Base-by-base conservation (phyloP, 257 asterid genomes). In the Petrea volubilis region DNA sequence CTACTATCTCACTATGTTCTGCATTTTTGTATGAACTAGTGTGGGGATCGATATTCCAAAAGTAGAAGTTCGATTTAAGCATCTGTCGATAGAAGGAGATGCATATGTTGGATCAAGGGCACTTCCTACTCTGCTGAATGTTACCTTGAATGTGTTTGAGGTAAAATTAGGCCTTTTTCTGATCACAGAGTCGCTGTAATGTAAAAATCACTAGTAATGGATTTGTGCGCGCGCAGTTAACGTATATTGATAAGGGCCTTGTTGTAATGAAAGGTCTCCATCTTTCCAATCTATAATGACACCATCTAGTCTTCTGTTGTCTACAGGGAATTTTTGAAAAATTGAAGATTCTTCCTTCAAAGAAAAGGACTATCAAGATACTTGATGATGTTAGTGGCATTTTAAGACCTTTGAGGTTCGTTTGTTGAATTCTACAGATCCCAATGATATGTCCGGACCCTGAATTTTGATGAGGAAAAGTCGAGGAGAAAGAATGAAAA, bases 81-180 rank as follows among this genome's bases (percentile, higher is more conserved):
- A 78, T 69, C 72, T 84, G 50, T 84, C 84, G 2, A 64, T 84
- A 61, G 84, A 84, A 84, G 86, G 89, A 73, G 84, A 84, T 67
- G 86, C 84, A 34, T 74, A 78, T 64, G 81, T 61, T 34, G 84
- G 86, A 23, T 78, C 81, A 55, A 81, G 89, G 58, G 89, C 89
- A 7, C 84, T 84, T 66, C 89, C 89, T 51, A 84, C 89, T 70
- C 77, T 84, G 41, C 66, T 80, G 23, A 84, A 84, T 67, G 71
- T 84, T 49, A 73, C 81, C n/a, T 63, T 84, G 34, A 84, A 84
- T 60, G 66, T 82, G 15, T 25, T 84, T 17, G 89, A 84, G 84
- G 89, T 84, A 70, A 5, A 9, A 13, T 15, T 31, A 7, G n/a
- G n/a, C n/a, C n/a, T n/a, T n/a, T n/a, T n/a, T n/a, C n/a, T n/a